Conservation (phyloP, 1,284 basidiomycete genomes). For the Heterobasidion parviporum region DNA sequence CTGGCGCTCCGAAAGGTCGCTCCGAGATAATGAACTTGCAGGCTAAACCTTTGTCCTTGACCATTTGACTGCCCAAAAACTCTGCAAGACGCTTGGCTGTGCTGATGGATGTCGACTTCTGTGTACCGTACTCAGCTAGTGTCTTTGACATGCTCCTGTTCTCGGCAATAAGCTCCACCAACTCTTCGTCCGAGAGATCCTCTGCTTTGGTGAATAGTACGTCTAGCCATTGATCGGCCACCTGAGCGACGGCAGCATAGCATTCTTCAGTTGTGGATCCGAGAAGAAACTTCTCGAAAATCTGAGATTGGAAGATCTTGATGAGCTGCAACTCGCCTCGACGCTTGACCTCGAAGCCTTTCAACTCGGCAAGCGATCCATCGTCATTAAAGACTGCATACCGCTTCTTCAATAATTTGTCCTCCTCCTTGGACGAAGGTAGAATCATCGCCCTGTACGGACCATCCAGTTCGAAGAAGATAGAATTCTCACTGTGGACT, state of each 20-base stretch:
- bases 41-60: constrained; percentile 97
- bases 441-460: constrained; percentile 99
- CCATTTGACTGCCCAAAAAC: constrained; percentile 97
- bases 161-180: constrained; percentile 97
- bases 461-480: constrained; percentile 99
- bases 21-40: constrained; percentile 99
- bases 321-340: constrained; percentile 97
- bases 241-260: constrained; percentile 88
- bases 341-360: constrained; percentile 99
- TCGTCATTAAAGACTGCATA: constrained; percentile 99
- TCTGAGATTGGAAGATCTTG: constrained; percentile 99
- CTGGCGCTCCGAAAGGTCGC: constrained; percentile 88
- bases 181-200: constrained; percentile 82
- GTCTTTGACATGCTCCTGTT: constrained; percentile 99
- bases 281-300: constrained; percentile 96
- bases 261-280: constrained; percentile 93
- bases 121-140: constrained; percentile 89
- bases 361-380: constrained; percentile 93
- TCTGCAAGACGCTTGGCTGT: constrained; percentile 94
- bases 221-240: constrained; percentile 97
- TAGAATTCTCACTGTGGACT: constrained; percentile 96
- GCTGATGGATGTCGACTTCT: constrained; percentile 98
- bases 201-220: constrained; percentile 86
- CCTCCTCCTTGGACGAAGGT: constrained; percentile 98
- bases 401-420: constrained; percentile 97